Evolutionary conservation across 805 yeast genomes (phyloP).

Genomic region (Saccharomycopsis sp.): DNA sequence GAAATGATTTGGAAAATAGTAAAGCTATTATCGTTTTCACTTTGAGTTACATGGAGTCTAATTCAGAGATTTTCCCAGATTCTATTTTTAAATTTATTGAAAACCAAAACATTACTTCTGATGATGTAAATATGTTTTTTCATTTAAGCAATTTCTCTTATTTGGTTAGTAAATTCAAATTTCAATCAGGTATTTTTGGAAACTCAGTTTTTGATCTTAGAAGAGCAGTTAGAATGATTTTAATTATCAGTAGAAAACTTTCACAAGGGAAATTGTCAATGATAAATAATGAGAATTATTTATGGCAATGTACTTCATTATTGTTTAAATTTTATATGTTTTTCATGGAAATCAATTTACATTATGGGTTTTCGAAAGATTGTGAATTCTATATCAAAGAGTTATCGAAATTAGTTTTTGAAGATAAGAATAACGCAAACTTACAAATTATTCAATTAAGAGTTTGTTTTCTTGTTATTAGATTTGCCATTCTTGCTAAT

Average conservation of each 20-base stretch:
- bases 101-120: background rate
- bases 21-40: background rate
- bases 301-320: constrained; percentile 7
- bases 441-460: no score
- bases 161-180: background rate
- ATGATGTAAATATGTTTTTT: constrained; percentile 2
- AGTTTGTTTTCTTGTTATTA: no score
- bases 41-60: background rate
- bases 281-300: background rate
- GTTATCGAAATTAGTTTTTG: constrained; percentile 25
- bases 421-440: no score
- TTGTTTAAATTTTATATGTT: constrained; percentile 19
- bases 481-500: no score
- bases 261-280: background rate
- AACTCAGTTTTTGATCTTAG: constrained; percentile 7
- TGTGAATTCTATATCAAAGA: constrained; percentile 45
- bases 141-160: constrained; percentile 5
- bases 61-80: background rate
- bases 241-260: constrained; percentile 10
- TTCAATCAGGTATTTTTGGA: constrained; percentile 1
- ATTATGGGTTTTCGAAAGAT: constrained; percentile 49
- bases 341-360: constrained; percentile 31
- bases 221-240: constrained; percentile 5
- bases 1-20: background rate
- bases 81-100: constrained; percentile 1